Conservation (phyloP, 2,329 filamentous ascomycete species). For the Aspergillus fumigatus region DNA sequence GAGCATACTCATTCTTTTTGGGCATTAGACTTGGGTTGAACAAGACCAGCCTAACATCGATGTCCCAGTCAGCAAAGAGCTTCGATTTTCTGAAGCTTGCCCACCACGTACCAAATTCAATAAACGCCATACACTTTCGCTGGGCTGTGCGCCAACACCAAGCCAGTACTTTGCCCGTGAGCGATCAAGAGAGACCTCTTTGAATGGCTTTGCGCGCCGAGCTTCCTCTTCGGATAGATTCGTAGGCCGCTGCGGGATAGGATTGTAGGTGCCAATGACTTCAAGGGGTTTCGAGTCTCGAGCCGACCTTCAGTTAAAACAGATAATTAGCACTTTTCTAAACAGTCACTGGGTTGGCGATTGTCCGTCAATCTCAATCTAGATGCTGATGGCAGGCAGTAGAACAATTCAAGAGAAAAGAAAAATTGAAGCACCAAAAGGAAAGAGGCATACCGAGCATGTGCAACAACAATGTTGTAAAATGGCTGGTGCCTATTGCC, state of each 20-base stretch:
- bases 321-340: constrained; percentile 3
- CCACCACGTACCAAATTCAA: constrained; percentile 65
- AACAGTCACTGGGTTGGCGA: not conserved
- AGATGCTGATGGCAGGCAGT: not conserved
- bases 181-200: constrained; percentile 84
- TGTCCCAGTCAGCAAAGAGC: not conserved
- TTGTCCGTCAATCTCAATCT: not conserved
- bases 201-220: constrained; percentile 64
- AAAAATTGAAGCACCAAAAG: constrained; percentile 2
- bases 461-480: constrained; percentile 95
- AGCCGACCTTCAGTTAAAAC: constrained; percentile 59
- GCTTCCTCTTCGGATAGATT: constrained; percentile 45
- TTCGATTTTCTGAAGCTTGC: not conserved
- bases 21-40: constrained; percentile 25
- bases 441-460: constrained; percentile 65
- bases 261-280: constrained; percentile 70
- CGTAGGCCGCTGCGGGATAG: constrained; percentile 51
- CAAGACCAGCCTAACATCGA: constrained; percentile 29
- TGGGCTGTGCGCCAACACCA: constrained; percentile 92
- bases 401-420: not conserved
- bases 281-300: constrained; percentile 86
- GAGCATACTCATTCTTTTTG: constrained; percentile 2
- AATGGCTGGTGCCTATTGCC: constrained; percentile 83
- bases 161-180: constrained; percentile 89
- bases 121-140: constrained; percentile 81